Percentiles rank a stretch among this genome's conserved stretches.
phyloP scores from a whole-genome alignment of 805 yeast genomes.

The Teunomyces stri region DNA sequence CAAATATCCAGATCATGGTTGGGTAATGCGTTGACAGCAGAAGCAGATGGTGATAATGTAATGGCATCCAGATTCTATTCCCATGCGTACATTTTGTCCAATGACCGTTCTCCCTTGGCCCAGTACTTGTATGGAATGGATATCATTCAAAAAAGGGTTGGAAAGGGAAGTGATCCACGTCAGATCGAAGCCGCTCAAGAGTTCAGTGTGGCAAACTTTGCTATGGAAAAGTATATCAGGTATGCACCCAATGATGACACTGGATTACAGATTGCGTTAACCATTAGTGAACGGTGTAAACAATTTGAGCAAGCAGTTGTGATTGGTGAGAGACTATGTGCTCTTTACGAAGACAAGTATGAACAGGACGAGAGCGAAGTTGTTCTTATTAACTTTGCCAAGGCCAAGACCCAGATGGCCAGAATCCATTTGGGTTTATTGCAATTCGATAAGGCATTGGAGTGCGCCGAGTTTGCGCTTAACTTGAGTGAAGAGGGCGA shows the following conservation, averaged over 20 bases:
- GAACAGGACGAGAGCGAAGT: conserved; percentile 52
- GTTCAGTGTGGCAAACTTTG: conserved; percentile 60
- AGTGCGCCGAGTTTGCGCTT: conserved; percentile 54
- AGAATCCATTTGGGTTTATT: conserved; percentile 64
- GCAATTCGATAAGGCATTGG: conserved; percentile 58
- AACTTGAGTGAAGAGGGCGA: conserved; percentile 45
- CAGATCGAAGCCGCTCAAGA: conserved; percentile 63
- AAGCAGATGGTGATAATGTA: conserved; percentile 46
- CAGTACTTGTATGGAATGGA: conserved; percentile 70
- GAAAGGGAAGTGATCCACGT: conserved; percentile 47
- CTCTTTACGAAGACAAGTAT: conserved; percentile 51
- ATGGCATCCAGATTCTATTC: conserved; percentile 62
- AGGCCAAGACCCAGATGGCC: conserved; percentile 67
- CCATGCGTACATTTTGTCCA: conserved; percentile 76
- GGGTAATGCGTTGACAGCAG: conserved; percentile 71
- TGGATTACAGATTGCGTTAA: conserved; percentile 56
- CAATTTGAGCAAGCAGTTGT: conserved; percentile 54
- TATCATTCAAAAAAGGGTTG: conserved; percentile 45
- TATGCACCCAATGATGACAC: conserved; percentile 55
- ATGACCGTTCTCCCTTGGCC: conserved; percentile 67
- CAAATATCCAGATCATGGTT: conserved; percentile 75
- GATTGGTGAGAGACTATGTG: conserved; percentile 46
- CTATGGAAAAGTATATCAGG: conserved; percentile 64
- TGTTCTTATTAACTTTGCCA: conserved; percentile 50
- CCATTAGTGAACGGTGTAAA: conserved; percentile 67